Conservation (phyloP, 495 filamentous ascomycete genomes). For the Podospora conica region DNA sequence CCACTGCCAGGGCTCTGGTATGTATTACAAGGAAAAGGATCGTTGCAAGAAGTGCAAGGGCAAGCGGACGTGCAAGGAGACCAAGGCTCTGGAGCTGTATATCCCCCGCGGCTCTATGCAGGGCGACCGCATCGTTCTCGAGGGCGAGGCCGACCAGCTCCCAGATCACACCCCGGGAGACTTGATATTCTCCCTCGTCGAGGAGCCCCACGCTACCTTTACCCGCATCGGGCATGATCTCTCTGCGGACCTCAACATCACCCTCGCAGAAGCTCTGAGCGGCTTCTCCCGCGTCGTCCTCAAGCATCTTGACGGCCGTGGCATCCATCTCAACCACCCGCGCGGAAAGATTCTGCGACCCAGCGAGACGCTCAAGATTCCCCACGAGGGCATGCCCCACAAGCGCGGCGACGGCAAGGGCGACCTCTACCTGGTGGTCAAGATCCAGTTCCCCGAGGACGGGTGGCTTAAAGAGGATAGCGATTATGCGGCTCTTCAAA, state of each 20-base stretch:
- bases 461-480: conserved; percentile 70
- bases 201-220: conserved; percentile 76
- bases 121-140: conserved; percentile 82
- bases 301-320: conserved; percentile 89
- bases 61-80: conserved; percentile 68
- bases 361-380: conserved; percentile 74
- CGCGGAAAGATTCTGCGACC: conserved; percentile 71
- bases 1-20: conserved; percentile 73
- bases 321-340: conserved; percentile 72
- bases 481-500: conserved; percentile 59
- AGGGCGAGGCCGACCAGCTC: conserved; percentile 91
- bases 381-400: conserved; percentile 87
- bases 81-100: conserved; percentile 92
- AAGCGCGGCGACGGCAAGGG: conserved; percentile 80
- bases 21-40: conserved; percentile 87
- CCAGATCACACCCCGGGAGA: conserved; percentile 89
- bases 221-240: conserved; percentile 77
- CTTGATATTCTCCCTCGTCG: conserved; percentile 79
- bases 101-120: conserved; percentile 84
- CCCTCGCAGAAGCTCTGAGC: conserved; percentile 74
- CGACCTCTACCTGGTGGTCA: conserved; percentile 79
- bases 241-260: conserved; percentile 68
- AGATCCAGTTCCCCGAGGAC: conserved; percentile 82
- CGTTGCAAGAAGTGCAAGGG: conserved; percentile 99
- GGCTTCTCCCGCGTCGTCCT: conserved; percentile 88